phyloP scores from a whole-genome alignment of 2,329 filamentous ascomycete genomes.

The Aspergillus pseudonomiae region DNA sequence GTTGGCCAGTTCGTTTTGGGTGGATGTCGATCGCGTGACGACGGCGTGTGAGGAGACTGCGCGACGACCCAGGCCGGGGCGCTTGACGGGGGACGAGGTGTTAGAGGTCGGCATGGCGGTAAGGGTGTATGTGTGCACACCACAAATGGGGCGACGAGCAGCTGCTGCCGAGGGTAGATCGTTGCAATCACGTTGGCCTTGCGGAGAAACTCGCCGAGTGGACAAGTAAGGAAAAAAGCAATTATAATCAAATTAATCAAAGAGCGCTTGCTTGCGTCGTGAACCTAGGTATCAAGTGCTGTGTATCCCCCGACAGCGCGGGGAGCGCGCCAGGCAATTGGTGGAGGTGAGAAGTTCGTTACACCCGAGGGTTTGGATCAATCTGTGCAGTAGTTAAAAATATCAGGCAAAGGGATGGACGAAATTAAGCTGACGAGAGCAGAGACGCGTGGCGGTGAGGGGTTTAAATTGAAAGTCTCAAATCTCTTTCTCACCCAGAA shows the following conservation, averaged over 20 bases:
- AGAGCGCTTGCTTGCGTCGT: conserved; percentile 9
- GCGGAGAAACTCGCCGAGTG: conserved; percentile 4
- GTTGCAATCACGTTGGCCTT: neutral
- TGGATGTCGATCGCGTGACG: conserved; percentile 38
- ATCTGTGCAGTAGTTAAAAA: neutral
- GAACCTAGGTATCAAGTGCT: neutral
- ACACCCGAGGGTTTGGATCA: conserved; percentile 7
- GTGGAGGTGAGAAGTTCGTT: conserved; percentile 12
- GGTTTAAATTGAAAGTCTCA: neutral
- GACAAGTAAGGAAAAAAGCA: neutral
- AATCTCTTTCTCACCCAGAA: neutral
- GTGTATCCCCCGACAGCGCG: conserved; percentile 11
- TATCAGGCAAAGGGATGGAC: neutral
- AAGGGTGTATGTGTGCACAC: neutral
- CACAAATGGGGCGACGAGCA: neutral
- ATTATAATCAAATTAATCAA: conserved; percentile 15
- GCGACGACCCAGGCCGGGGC: conserved; percentile 43
- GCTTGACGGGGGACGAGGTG: conserved; percentile 44
- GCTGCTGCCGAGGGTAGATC: neutral
- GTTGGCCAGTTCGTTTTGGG: conserved; percentile 35
- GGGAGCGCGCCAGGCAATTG: conserved; percentile 21
- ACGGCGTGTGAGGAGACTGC: conserved; percentile 45
- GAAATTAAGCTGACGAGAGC: neutral
- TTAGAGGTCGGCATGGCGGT: conserved; percentile 31
- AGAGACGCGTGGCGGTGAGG: neutral